These are phyloP conservation scores for Pleurotus ostreatus DNA, from an alignment of 768 basidiomycete genomes.

Conservation along the genomic window DNA sequence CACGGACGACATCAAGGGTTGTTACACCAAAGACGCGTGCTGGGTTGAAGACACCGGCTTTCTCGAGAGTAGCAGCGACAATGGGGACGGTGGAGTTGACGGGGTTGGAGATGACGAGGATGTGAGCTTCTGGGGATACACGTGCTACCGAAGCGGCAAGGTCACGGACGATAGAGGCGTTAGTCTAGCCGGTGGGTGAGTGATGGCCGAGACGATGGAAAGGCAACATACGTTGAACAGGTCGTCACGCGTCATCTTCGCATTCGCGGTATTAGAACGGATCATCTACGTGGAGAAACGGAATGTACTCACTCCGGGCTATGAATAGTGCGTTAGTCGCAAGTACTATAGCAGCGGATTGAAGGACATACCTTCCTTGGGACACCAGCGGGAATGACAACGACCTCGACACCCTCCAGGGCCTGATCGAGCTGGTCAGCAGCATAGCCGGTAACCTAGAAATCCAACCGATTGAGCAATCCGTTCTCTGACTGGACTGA, in stretches of 20 bases:
- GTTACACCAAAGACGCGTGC: slow-evolving; percentile 91
- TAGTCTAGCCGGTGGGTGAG: slow-evolving; percentile 55
- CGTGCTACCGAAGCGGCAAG: slow-evolving; percentile 87
- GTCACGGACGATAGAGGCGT: slow-evolving; percentile 96
- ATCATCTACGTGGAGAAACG: slow-evolving; percentile 5
- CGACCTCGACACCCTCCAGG: slow-evolving; percentile 84
- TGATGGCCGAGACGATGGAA: not conserved
- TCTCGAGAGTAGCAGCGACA: slow-evolving; percentile 86
- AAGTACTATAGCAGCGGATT: slow-evolving; percentile 2
- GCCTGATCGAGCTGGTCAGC: slow-evolving; percentile 88
- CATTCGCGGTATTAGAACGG: slow-evolving; percentile 20
- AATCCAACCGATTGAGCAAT: slow-evolving; percentile 9
- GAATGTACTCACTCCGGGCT: slow-evolving; percentile 75
- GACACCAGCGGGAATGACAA: slow-evolving; percentile 98
- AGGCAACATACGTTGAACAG: slow-evolving; percentile 78
- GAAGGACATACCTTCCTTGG: slow-evolving; percentile 78
- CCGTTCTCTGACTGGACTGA: slow-evolving; percentile 14
- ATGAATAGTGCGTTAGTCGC: slow-evolving; percentile 23
- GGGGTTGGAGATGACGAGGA: slow-evolving; percentile 98
- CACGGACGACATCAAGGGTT: slow-evolving; percentile 96
- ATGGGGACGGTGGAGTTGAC: slow-evolving; percentile 99
- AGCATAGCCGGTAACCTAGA: slow-evolving; percentile 73
- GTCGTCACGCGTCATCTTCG: slow-evolving; percentile 93
- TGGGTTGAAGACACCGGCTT: slow-evolving; percentile 91
- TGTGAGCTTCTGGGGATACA: slow-evolving; percentile 84